Evolutionary conservation across 768 basidiomycete species (phyloP), one percentile per base, ranked within the genome.

Genomic region (Lentinula detonsa): DNA sequence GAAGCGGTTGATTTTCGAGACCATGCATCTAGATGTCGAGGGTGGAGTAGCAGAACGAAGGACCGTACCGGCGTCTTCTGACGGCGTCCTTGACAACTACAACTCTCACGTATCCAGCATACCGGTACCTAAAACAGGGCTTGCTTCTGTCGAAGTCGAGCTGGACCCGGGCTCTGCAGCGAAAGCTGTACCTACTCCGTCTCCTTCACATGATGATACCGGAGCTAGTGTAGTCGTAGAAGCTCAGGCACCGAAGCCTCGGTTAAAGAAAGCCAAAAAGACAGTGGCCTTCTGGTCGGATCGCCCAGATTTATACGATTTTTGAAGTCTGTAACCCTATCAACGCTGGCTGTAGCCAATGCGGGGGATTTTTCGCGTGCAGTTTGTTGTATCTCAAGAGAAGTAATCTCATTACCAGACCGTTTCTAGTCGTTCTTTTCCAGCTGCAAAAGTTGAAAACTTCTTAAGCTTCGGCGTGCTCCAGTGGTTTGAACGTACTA

Each of bases 1-100:
- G 66, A 93, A 91, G 70, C 78, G 93, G 54, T 79, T 98, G 60
- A 76, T 95, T 21, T 84, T 98, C 66, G 96, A 98, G 76, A 98
- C 94, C 28, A 76, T 98, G 61, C 93, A 96, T 73, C 77, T 96
- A 28, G 88, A 90, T 70, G 76, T 91, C 40, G 91, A 95, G 71
- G 89, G 93, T n/a, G 90, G 93, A 15, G 84, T 93, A 31, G 78
- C 83, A 11, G 90, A 91, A 70, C 78, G 91, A 53, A 81, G 87
- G 63, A 92, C 89, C 9, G 83, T 75, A 5, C 80, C 85, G 9
- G 71, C 76, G 21, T 63, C 73, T 15, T 72, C 66, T 31, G 65
- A 63, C 15, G 64, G 61, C 68, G 66, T 59, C 46, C 42, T 48
- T 62, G 68, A 57, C 57, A 55, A 3, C 62, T 65, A 23, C 13